phyloP scores from a whole-genome alignment of 768 basidiomycete species.

The Melanogaster broomeanus region DNA sequence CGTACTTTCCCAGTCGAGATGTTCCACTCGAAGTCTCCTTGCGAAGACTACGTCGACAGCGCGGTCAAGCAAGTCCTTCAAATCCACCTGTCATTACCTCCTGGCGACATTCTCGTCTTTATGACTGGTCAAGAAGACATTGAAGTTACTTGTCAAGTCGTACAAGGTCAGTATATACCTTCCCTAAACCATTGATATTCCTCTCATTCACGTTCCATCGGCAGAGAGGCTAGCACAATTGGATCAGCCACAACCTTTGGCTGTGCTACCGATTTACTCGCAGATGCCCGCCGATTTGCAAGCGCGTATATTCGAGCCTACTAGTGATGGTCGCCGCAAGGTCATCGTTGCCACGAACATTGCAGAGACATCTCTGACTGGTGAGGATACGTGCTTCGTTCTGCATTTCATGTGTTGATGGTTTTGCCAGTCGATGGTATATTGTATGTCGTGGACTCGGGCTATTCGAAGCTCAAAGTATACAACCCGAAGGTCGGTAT shows the following conservation, averaged over 20 bases:
- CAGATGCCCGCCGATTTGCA: constrained; percentile 99
- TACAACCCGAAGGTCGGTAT: constrained; percentile 99
- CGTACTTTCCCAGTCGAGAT: constrained; percentile 98
- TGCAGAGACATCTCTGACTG: constrained; percentile 95
- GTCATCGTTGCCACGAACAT: constrained; percentile 99
- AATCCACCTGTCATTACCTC: constrained; percentile 91
- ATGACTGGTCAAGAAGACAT: constrained; percentile 99
- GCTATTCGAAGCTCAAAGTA: constrained; percentile 97
- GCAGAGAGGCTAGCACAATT: constrained; percentile 89
- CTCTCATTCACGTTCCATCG: constrained; percentile 1
- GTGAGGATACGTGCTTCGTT: constrained; percentile 37
- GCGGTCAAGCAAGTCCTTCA: constrained; percentile 98
- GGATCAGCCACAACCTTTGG: constrained; percentile 85
- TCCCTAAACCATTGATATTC: neutral
- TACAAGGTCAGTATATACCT: constrained; percentile 63
- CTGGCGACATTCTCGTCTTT: constrained; percentile 95
- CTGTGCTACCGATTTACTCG: constrained; percentile 97
- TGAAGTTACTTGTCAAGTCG: constrained; percentile 93
- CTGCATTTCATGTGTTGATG: constrained; percentile 6
- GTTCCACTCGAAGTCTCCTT: constrained; percentile 95
- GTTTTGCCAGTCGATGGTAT: constrained; percentile 84
- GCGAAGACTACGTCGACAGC: constrained; percentile 98
- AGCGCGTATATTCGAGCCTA: constrained; percentile 96
- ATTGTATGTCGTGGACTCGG: constrained; percentile 93
- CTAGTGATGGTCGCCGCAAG: constrained; percentile 90